Evolutionary conservation across 306 rosid genomes (phyloP), one percentile per base, ranked within the genome.

Genomic region (Quercus variabilis): DNA sequence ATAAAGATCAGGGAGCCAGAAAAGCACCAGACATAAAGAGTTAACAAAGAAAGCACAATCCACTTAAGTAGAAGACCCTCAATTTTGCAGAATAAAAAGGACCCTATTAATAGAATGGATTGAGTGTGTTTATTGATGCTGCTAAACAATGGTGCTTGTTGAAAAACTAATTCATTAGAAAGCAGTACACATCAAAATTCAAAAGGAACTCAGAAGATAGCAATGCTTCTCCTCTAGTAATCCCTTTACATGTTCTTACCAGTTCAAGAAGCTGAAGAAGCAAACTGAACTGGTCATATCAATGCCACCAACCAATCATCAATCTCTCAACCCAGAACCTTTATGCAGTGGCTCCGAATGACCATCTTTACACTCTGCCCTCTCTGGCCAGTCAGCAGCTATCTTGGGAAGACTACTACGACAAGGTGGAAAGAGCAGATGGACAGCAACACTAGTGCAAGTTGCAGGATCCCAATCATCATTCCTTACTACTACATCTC

Each of bases 381-480:
- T 49, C 11, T 41, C 2, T 7, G 79, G 87, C 30, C 88, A 86
- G 35, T 68, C 92, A n/a, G 71, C 46, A 35, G 86, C 88, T 3
- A 49, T 88, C 25, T 35, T 85, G 58, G 89, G 85, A 76, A 84
- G 91, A 69, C 73, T 83, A 88, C 76, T 85, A 60, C 70, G 79
- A 81, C 31, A 83, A 81, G 89, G 88, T 35, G 91, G 91, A 28
- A 74, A 81, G 38, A 87, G 87, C 82, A 85, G 78, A 78, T 87
- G 91, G 85, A 19, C 85, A 49, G 88, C 69, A 58, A 74, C 91
- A 23, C 59, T 84, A 0, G 77, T 74, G 18, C 86, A 84, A 52
- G n/a, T 80, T 18, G 74, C 41, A 57, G 90, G 90, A 12, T 87
- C 56, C 87, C 87, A 4, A 17, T 87, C 73, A 86, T 82, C 21